Conservation (phyloP, 805 yeast species). For the Wickerhamiella vanderwaltii region DNA sequence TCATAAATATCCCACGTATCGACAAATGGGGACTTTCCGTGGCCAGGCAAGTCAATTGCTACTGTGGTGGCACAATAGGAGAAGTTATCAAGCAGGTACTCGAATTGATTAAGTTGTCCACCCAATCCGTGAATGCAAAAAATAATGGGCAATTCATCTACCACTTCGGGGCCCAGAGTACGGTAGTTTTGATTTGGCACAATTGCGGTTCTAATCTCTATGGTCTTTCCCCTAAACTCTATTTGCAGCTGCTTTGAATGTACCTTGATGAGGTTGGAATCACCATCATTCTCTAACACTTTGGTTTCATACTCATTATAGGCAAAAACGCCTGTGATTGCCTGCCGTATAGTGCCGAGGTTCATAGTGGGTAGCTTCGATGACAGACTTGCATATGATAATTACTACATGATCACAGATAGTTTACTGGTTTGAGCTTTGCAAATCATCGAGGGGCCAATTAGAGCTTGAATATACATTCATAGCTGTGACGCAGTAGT, state of each 20-base stretch:
- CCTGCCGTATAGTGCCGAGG: neutral
- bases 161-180: neutral
- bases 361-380: too few relatives aligned
- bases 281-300: conserved; percentile 2
- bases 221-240: neutral
- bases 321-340: conserved; percentile 4
- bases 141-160: conserved; percentile 38
- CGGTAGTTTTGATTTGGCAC: conserved; percentile 7
- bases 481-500: too few relatives aligned
- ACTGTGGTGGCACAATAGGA: conserved; percentile 51
- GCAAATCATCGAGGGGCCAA: too few relatives aligned
- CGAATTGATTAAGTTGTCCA: conserved; percentile 80
- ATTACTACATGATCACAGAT: too few relatives aligned
- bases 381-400: too few relatives aligned
- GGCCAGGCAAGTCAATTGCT: conserved; percentile 79
- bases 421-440: too few relatives aligned
- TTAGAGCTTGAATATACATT: too few relatives aligned
- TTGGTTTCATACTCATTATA: conserved; percentile 7
- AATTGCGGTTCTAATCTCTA: conserved; percentile 2
- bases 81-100: conserved; percentile 51
- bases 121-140: conserved; percentile 81
- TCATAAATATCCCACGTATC: conserved; percentile 26
- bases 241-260: neutral
- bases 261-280: conserved; percentile 3
- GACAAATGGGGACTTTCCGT: conserved; percentile 38